Conservation (phyloP, 192 early-diverging fungal species). For the Globomyces pollinis-pini region DNA sequence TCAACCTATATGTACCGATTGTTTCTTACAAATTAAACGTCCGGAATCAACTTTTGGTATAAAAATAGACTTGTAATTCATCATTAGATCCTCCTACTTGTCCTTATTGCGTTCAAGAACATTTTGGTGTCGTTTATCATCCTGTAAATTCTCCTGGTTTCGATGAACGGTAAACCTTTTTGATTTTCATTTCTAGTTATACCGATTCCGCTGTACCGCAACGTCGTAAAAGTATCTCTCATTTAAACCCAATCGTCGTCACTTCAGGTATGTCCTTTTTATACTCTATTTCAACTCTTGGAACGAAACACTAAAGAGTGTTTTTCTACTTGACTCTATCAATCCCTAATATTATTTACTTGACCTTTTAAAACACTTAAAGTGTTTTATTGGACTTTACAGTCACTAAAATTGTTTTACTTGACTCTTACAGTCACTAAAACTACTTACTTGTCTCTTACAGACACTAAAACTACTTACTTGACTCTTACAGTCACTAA, state of each 20-base stretch:
- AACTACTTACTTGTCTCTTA: too few relatives aligned
- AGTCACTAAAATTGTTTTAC: too few relatives aligned
- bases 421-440: too few relatives aligned
- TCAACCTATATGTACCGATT: slow-evolving; percentile 94
- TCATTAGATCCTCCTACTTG: slow-evolving; percentile 75
- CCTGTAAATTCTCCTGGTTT: slow-evolving; percentile 14
- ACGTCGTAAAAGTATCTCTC: slow-evolving; percentile 18
- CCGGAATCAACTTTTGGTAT: slow-evolving; percentile 49
- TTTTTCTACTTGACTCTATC: too few relatives aligned
- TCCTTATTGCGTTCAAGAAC: slow-evolving; percentile 80
- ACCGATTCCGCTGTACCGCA: not conserved
- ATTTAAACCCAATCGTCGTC: slow-evolving; percentile 18
- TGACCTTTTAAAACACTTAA: too few relatives aligned
- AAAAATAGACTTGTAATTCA: too few relatives aligned
- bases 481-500: too few relatives aligned
- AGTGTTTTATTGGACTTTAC: too few relatives aligned
- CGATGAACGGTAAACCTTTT: not conserved
- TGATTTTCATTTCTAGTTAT: too few relatives aligned
- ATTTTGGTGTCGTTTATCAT: slow-evolving; percentile 75
- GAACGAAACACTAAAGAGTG: too few relatives aligned
- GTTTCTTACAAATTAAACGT: slow-evolving; percentile 93
- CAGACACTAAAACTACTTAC: too few relatives aligned
- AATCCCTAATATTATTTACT: too few relatives aligned
- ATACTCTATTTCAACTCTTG: not conserved
- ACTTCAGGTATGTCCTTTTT: slow-evolving; percentile 18